phyloP scores from a whole-genome alignment of 2,329 filamentous ascomycete genomes.

The Ramularia collo-cygni region DNA sequence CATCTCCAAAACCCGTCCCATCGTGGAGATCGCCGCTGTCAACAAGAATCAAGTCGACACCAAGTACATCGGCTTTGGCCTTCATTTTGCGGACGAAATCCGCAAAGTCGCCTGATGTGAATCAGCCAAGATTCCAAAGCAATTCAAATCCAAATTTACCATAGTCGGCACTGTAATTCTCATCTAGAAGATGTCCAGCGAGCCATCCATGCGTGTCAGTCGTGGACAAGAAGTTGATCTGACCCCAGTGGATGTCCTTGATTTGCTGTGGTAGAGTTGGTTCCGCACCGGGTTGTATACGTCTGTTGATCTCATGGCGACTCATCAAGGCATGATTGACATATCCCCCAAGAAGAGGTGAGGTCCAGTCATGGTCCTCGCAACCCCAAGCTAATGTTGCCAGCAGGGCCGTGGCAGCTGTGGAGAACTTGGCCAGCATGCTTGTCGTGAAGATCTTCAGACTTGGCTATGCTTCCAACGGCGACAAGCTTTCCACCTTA shows the following conservation, averaged over 20 bases:
- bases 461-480: no score
- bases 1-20: constrained; percentile 56
- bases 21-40: constrained; percentile 63
- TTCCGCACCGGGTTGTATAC: constrained; percentile 14
- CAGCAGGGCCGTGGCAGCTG: constrained; percentile 8
- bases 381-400: constrained; percentile 9
- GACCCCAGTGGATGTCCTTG: constrained; percentile 19
- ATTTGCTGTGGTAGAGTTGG: constrained; percentile 17
- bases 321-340: constrained; percentile 14
- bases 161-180: constrained; percentile 60
- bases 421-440: constrained; percentile 10
- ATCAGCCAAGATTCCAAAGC: no score
- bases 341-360: constrained; percentile 13
- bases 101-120: constrained; percentile 59
- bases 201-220: constrained; percentile 58
- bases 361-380: constrained; percentile 18
- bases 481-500: no score
- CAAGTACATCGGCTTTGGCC: constrained; percentile 48
- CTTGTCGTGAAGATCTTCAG: no score
- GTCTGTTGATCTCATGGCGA: constrained; percentile 10
- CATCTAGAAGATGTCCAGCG: constrained; percentile 45
- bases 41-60: constrained; percentile 54
- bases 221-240: constrained; percentile 32
- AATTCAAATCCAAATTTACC: no score
- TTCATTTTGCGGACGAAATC: constrained; percentile 56